phyloP scores from a whole-genome alignment of 805 yeast species.

The Saitoella complicata region DNA sequence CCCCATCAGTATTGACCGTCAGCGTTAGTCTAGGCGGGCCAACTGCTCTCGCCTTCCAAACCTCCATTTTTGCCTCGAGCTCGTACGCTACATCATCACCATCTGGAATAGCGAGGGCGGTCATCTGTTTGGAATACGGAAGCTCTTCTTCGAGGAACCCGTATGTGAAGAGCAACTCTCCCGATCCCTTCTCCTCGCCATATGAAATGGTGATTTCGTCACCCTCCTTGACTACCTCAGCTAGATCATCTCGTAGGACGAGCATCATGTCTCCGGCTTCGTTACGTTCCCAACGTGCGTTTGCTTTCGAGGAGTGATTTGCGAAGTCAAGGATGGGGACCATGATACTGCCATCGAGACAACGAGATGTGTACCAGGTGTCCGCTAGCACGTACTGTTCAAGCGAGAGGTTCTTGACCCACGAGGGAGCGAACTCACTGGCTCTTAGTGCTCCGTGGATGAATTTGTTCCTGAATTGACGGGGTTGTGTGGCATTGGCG shows the following conservation, averaged over 20 bases:
- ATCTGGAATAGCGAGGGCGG: too few relatives aligned
- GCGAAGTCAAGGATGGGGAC: constrained; percentile 41
- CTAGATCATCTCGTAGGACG: constrained; percentile 2
- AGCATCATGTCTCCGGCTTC: constrained; percentile 17
- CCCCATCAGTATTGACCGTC: too few relatives aligned
- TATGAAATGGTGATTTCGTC: constrained; percentile 23
- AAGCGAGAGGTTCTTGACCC: constrained; percentile 7
- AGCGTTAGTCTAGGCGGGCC: too few relatives aligned
- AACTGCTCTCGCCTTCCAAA: too few relatives aligned
- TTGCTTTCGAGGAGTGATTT: constrained; percentile 26
- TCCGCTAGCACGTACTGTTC: constrained; percentile 21
- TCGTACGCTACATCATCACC: too few relatives aligned
- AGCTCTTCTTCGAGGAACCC: constrained; percentile 19
- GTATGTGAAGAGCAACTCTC: constrained; percentile 25
- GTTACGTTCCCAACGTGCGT: constrained; percentile 26
- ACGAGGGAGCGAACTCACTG: constrained; percentile 2
- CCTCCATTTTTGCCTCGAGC: too few relatives aligned
- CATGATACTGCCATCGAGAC: constrained; percentile 22
- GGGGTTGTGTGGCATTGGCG: constrained; percentile 5
- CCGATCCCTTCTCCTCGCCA: constrained; percentile 21
- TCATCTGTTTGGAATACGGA: too few relatives aligned
- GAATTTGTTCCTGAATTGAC: not conserved
- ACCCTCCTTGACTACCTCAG: constrained; percentile 7
- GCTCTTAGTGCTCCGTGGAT: not conserved
- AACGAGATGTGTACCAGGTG: constrained; percentile 23